A percentile compares a stretch with the other conserved stretches of the same genome.
These are phyloP conservation scores for Acacia confusa DNA, from an alignment of 306 rosid genomes.

Conservation along the genomic window DNA sequence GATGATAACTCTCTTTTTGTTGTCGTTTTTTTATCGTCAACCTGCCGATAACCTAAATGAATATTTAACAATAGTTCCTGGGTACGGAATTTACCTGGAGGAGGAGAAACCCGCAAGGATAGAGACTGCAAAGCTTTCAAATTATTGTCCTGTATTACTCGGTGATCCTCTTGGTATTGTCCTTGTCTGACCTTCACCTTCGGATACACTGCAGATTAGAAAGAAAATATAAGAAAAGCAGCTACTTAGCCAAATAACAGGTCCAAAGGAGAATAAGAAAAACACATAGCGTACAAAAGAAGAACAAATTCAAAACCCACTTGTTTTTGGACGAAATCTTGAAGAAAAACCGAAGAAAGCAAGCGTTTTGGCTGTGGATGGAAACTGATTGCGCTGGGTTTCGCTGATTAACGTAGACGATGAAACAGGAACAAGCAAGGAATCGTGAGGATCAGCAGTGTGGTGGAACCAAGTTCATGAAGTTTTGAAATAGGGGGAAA, in stretches of 20 bases:
- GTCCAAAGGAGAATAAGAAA: background rate
- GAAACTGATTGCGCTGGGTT: background rate
- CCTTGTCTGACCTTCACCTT: conserved; percentile 42
- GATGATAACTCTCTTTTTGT: background rate
- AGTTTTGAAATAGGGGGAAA: background rate
- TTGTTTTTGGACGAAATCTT: conserved; percentile 1
- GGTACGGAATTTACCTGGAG: conserved; percentile 36
- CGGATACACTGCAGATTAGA: conserved; percentile 39
- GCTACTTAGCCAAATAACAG: background rate
- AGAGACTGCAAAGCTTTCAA: conserved; percentile 41
- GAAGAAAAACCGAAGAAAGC: background rate
- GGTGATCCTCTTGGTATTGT: conserved; percentile 1
- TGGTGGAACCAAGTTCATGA: background rate
- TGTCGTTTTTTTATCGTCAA: background rate
- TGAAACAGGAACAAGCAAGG: background rate
- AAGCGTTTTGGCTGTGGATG: background rate
- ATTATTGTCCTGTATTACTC: conserved; percentile 23
- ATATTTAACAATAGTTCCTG: background rate
- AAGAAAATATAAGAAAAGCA: background rate
- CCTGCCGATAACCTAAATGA: background rate
- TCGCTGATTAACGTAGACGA: background rate
- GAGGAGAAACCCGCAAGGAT: conserved; percentile 22
- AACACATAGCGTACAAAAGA: background rate
- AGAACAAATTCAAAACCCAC: conserved; percentile 9
- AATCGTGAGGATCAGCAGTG: background rate